A percentile compares a stretch with the other conserved stretches of the same genome.
Conservation (phyloP, 2,329 filamentous ascomycete genomes). For the Phialocephala sp. region DNA sequence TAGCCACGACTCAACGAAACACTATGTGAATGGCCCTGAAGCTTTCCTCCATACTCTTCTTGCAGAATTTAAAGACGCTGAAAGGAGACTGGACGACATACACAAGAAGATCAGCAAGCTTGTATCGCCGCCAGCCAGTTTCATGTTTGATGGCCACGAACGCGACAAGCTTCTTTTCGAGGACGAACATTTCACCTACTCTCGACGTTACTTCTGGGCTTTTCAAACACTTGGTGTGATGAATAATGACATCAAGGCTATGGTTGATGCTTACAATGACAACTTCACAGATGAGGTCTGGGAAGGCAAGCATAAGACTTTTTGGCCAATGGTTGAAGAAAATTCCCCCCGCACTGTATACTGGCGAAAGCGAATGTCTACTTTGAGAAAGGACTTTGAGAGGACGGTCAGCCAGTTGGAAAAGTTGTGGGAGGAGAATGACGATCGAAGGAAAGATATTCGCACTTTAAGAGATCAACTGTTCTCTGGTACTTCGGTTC, state of each 20-base stretch:
- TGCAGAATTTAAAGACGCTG: slow-evolving; percentile 64
- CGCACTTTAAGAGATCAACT: slow-evolving; percentile 64
- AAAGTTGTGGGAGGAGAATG: slow-evolving; percentile 47
- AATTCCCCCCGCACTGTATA: slow-evolving; percentile 53
- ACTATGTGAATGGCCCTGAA: slow-evolving; percentile 64
- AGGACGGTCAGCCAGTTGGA: slow-evolving; percentile 51
- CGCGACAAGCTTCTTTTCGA: slow-evolving; percentile 66
- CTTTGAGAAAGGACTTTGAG: slow-evolving; percentile 51
- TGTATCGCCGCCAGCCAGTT: slow-evolving; percentile 61
- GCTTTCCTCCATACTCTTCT: slow-evolving; percentile 65
- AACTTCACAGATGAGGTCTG: slow-evolving; percentile 65
- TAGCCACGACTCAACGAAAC: slow-evolving; percentile 58
- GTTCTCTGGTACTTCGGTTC: slow-evolving; percentile 67
- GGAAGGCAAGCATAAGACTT: slow-evolving; percentile 57
- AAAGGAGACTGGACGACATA: slow-evolving; percentile 62
- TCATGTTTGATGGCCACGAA: slow-evolving; percentile 62
- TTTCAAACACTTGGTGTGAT: slow-evolving; percentile 65
- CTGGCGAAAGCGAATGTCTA: slow-evolving; percentile 52
- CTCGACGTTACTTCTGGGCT: slow-evolving; percentile 66
- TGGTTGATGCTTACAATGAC: slow-evolving; percentile 61
- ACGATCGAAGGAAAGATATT: slow-evolving; percentile 60
- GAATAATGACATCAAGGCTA: slow-evolving; percentile 63
- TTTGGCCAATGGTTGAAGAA: slow-evolving; percentile 60
- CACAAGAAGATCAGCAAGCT: slow-evolving; percentile 62
- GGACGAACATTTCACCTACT: slow-evolving; percentile 65